Evolutionary conservation across 1,284 basidiomycete genomes (phyloP).

Genomic region (Ceratobasidium sp.): DNA sequence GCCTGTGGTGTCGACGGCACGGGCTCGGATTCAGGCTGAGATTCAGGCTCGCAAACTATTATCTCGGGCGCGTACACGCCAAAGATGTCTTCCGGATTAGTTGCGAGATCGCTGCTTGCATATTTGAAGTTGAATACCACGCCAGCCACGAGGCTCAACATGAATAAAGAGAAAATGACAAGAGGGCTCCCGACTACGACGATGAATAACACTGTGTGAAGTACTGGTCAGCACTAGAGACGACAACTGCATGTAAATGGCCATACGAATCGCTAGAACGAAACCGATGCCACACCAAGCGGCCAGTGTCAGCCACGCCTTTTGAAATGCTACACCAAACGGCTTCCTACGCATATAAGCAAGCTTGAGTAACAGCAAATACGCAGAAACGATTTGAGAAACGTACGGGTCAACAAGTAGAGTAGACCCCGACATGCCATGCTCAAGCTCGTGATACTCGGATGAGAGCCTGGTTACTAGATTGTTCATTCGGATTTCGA

Average conservation of each 20-base stretch:
- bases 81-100: background rate
- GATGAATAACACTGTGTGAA: background rate
- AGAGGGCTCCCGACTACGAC: background rate
- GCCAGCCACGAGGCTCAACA: background rate
- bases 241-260: background rate
- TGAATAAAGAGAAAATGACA: constrained; percentile 1
- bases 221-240: background rate
- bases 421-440: background rate
- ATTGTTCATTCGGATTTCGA: constrained; percentile 29
- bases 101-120: background rate
- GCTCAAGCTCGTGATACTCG: constrained; percentile 23
- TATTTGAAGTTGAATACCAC: constrained; percentile 15
- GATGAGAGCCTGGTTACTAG: constrained; percentile 25
- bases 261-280: background rate
- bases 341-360: constrained; percentile 5
- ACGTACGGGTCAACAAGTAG: constrained; percentile 12
- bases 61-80: background rate
- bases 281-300: constrained; percentile 12
- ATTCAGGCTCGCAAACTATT: background rate
- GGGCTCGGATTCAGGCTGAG: background rate
- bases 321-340: constrained; percentile 17
- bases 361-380: background rate
- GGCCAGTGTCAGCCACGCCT: background rate
- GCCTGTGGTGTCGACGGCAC: too few relatives aligned
- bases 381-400: background rate